phyloP scores from a whole-genome alignment of 345 rosid genomes.

The Sisymbrium irio region DNA sequence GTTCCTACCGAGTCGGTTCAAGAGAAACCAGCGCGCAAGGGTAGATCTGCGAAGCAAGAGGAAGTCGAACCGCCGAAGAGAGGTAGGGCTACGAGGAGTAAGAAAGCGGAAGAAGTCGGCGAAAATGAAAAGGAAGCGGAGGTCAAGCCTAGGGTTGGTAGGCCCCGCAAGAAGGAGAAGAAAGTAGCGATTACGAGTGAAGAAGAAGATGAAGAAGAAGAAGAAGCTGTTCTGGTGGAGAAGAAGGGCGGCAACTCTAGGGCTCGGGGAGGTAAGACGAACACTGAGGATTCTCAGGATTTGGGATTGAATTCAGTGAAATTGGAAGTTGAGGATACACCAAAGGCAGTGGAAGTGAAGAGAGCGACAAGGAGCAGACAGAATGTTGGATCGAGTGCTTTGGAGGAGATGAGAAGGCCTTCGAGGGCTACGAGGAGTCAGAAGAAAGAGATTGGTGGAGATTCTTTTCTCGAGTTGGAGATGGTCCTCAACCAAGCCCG shows the following conservation, averaged over 20 bases:
- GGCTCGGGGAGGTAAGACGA: constrained; percentile 29
- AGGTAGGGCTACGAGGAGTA: constrained; percentile 35
- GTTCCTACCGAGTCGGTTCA: neutral
- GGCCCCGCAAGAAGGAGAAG: constrained; percentile 31
- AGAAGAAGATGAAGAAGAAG: constrained; percentile 32
- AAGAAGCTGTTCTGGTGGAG: constrained; percentile 18
- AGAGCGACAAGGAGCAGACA: constrained; percentile 37
- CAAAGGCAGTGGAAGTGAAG: constrained; percentile 14
- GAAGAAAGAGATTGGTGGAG: constrained; percentile 31
- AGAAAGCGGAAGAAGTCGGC: neutral
- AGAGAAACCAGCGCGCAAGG: constrained; percentile 15
- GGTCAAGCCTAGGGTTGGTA: constrained; percentile 25
- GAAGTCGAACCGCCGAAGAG: constrained; percentile 26
- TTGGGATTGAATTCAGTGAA: constrained; percentile 22
- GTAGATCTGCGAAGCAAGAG: constrained; percentile 21
- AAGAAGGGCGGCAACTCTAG: constrained; percentile 11
- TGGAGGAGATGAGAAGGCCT: constrained; percentile 6
- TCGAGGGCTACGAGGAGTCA: constrained; percentile 42
- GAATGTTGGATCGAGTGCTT: neutral
- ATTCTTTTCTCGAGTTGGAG: constrained; percentile 20
- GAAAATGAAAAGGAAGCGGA: constrained; percentile 9
- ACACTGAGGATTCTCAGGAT: constrained; percentile 10
- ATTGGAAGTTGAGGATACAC: constrained; percentile 25
- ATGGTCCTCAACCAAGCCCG: constrained; percentile 23
- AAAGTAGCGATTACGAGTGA: neutral